Evolutionary conservation across 805 yeast species (phyloP).

Genomic region (Torulaspora quercuum): DNA sequence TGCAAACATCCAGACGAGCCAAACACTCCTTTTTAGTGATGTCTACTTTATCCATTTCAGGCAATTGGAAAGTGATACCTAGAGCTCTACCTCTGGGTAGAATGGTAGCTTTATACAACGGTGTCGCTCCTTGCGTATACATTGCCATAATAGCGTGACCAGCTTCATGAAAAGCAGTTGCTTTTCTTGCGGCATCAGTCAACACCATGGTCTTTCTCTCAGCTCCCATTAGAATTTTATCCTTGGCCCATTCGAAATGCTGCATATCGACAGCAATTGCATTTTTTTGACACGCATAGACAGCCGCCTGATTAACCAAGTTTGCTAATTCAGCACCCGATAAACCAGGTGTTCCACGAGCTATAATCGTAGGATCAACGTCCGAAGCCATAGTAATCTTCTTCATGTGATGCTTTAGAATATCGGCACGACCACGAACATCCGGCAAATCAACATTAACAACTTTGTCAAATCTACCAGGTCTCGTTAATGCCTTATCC

Average conservation of each 20-base stretch:
- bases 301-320: constrained; percentile 96
- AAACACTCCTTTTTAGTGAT: constrained; percentile 84
- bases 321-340: constrained; percentile 98
- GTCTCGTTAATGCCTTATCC: constrained; percentile 96
- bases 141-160: constrained; percentile 99
- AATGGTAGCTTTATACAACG: constrained; percentile 93
- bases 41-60: constrained; percentile 97
- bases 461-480: constrained; percentile 95
- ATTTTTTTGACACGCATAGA: constrained; percentile 87
- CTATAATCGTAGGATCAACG: constrained; percentile 85
- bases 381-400: constrained; percentile 81
- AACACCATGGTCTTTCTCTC: constrained; percentile 97
- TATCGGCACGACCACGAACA: constrained; percentile 94
- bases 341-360: constrained; percentile 96
- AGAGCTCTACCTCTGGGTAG: constrained; percentile 95
- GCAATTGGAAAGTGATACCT: constrained; percentile 95
- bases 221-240: constrained; percentile 95
- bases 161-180: constrained; percentile 98
- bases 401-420: constrained; percentile 84
- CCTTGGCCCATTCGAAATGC: constrained; percentile 99
- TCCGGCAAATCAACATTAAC: constrained; percentile 96
- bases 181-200: constrained; percentile 88
- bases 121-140: constrained; percentile 91
- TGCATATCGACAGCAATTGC: constrained; percentile 86
- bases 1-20: constrained; percentile 91